Evolutionary conservation across 164 flowering plant genomes (phyloP).

Genomic region (Amborella trichopoda): DNA sequence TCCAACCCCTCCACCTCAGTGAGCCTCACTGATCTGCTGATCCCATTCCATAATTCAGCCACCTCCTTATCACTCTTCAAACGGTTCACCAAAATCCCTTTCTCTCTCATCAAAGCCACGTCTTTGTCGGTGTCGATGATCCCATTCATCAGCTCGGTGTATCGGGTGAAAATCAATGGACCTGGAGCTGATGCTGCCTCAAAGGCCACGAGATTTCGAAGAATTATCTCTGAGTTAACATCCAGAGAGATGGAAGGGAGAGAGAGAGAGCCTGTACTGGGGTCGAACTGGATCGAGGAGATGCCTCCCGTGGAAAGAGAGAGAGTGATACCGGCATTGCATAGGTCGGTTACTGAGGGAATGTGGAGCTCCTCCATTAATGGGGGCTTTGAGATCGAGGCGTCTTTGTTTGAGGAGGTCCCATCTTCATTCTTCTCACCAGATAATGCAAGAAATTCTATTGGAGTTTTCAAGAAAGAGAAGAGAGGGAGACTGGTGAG

Average conservation of each 20-base stretch:
- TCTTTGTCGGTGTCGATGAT: slow-evolving; percentile 18
- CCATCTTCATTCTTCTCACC: too few relatives aligned
- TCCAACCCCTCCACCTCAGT: slow-evolving; percentile 12
- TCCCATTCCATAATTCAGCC: slow-evolving; percentile 15
- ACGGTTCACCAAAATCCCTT: slow-evolving; percentile 9
- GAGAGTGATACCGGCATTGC: slow-evolving; percentile 5
- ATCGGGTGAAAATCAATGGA: slow-evolving; percentile 13
- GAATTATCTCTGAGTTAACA: slow-evolving; percentile 8
- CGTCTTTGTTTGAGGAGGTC: background rate
- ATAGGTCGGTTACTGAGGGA: slow-evolving; percentile 7
- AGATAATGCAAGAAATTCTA: too few relatives aligned
- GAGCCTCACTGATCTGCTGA: slow-evolving; percentile 12
- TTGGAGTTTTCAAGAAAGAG: slow-evolving; percentile 2
- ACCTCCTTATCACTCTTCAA: slow-evolving; percentile 18
- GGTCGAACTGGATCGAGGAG: slow-evolving; percentile 10
- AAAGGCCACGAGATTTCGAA: slow-evolving; percentile 21
- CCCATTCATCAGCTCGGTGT: slow-evolving; percentile 22
- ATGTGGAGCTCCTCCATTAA: slow-evolving; percentile 11
- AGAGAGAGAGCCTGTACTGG: slow-evolving; percentile 1
- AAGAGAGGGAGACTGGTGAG: slow-evolving; percentile 2
- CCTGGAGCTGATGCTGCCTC: slow-evolving; percentile 11
- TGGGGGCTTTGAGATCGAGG: slow-evolving; percentile 2
- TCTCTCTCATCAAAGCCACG: slow-evolving; percentile 13
- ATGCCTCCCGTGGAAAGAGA: slow-evolving; percentile 3
- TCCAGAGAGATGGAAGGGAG: slow-evolving; percentile 12